These are phyloP conservation scores for Termitomyces sp. DNA, from an alignment of 1,284 basidiomycete genomes.

Conservation along the genomic window DNA sequence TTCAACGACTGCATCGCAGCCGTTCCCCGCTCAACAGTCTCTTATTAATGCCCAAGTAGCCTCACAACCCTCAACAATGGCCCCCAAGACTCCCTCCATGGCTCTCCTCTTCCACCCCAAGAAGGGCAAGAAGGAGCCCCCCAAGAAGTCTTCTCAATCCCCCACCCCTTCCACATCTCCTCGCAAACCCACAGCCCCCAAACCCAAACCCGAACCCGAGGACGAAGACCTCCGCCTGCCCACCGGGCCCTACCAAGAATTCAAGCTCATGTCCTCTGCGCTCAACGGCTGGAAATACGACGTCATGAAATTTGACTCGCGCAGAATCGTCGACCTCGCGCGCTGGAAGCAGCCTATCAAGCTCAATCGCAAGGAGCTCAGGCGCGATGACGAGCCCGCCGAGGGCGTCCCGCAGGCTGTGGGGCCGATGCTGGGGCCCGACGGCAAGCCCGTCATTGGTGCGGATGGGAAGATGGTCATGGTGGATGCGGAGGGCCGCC, in stretches of 20 bases:
- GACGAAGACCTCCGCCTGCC: conserved; percentile 51
- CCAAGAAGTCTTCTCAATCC: conserved; percentile 27
- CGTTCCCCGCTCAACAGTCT: conserved; percentile 5
- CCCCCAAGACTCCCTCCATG: conserved; percentile 33
- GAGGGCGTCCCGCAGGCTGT: conserved; percentile 46
- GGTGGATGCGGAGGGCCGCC: conserved; percentile 72
- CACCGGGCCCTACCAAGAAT: conserved; percentile 63
- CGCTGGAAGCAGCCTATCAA: conserved; percentile 70
- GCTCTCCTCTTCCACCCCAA: conserved; percentile 50
- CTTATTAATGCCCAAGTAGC: conserved; percentile 13
- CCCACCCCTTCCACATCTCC: conserved; percentile 27
- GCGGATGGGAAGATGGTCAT: conserved; percentile 71
- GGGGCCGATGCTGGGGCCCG: conserved; percentile 65
- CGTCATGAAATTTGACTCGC: conserved; percentile 77
- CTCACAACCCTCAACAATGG: conserved; percentile 28
- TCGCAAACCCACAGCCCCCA: conserved; percentile 27
- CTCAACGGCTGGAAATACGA: conserved; percentile 83
- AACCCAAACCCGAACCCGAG: conserved; percentile 30
- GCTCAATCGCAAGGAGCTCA: conserved; percentile 78
- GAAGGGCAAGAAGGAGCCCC: conserved; percentile 28
- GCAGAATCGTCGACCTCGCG: conserved; percentile 60
- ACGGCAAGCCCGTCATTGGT: conserved; percentile 76
- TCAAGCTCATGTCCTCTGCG: conserved; percentile 67
- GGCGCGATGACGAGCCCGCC: conserved; percentile 41
- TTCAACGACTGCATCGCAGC: conserved; percentile 14